Evolutionary conservation across 805 yeast species (phyloP).

Genomic region (Tanozyma kutaoensis): DNA sequence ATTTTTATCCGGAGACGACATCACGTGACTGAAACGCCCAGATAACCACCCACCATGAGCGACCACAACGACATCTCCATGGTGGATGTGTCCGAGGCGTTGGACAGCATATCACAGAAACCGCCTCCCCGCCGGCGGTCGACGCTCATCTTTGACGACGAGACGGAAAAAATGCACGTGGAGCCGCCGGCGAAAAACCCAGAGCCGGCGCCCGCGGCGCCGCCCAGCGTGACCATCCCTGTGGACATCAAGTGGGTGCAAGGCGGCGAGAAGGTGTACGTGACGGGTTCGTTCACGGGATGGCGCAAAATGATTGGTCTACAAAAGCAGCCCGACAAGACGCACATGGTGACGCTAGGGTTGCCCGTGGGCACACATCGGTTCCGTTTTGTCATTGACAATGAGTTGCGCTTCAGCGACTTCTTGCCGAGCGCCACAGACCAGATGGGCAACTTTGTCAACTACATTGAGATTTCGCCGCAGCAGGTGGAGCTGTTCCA

Average conservation of each 20-base stretch:
- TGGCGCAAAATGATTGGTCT: slow-evolving; percentile 97
- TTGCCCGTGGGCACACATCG: slow-evolving; percentile 88
- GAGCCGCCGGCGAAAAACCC: slow-evolving; percentile 20
- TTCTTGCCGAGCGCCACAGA: slow-evolving; percentile 93
- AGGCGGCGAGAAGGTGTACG: slow-evolving; percentile 93
- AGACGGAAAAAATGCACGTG: slow-evolving; percentile 35
- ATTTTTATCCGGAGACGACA: background rate
- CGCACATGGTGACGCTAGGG: slow-evolving; percentile 57
- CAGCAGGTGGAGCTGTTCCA: slow-evolving; percentile 19
- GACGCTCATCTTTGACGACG: slow-evolving; percentile 56
- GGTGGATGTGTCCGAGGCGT: slow-evolving; percentile 28
- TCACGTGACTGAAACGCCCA: background rate
- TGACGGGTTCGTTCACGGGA: slow-evolving; percentile 94
- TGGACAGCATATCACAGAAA: slow-evolving; percentile 5
- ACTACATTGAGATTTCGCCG: slow-evolving; percentile 68
- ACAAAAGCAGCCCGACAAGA: slow-evolving; percentile 37
- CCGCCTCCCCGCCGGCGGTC: slow-evolving; percentile 45
- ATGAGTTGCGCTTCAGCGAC: slow-evolving; percentile 81
- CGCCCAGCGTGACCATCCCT: slow-evolving; percentile 19
- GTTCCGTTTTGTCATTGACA: slow-evolving; percentile 86
- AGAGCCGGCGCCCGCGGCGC: background rate
- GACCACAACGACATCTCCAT: slow-evolving; percentile 24
- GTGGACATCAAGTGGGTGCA: slow-evolving; percentile 84
- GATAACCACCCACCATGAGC: slow-evolving; percentile 3
- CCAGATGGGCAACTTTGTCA: slow-evolving; percentile 91